Percentiles rank a stretch among this genome's conserved stretches.
These are phyloP conservation scores for Cordyceps farinosa DNA, from an alignment of 2,329 filamentous ascomycete genomes.

Conservation along the genomic window DNA sequence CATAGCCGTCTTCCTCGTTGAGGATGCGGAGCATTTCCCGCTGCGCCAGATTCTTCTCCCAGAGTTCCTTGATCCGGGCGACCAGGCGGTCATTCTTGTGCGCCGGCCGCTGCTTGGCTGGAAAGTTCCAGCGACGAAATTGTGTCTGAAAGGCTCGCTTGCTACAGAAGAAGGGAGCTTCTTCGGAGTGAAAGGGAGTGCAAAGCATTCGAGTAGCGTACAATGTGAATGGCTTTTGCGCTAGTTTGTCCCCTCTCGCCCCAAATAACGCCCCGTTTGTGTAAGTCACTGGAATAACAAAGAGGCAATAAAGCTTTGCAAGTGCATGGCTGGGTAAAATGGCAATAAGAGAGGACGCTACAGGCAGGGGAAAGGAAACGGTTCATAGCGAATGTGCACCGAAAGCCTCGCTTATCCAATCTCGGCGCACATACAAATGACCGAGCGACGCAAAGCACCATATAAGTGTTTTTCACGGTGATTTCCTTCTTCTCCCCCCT, in stretches of 20 bases:
- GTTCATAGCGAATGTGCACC: background rate
- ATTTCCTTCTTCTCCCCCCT: background rate
- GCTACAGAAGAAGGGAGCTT: slow-evolving; percentile 38
- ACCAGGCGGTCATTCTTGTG: slow-evolving; percentile 67
- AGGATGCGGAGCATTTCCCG: slow-evolving; percentile 70
- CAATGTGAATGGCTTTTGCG: slow-evolving; percentile 1
- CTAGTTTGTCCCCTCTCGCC: slow-evolving; percentile 1
- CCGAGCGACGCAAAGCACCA: background rate
- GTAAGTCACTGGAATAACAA: slow-evolving; percentile 20
- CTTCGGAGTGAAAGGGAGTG: slow-evolving; percentile 4
- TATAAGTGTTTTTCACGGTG: background rate
- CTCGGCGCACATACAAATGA: background rate
- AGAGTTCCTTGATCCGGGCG: slow-evolving; percentile 69
- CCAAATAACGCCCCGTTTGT: slow-evolving; percentile 12
- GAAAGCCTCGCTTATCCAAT: slow-evolving; percentile 1
- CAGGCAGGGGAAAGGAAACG: background rate
- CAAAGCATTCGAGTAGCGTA: slow-evolving; percentile 4
- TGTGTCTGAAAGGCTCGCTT: slow-evolving; percentile 74
- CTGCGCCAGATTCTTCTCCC: slow-evolving; percentile 70
- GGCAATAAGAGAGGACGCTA: background rate
- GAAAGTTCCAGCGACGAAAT: slow-evolving; percentile 76
- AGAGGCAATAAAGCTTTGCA: background rate
- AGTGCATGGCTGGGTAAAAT: background rate
- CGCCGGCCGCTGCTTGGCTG: slow-evolving; percentile 67
- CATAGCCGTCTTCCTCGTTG: slow-evolving; percentile 65